Base-by-base conservation (phyloP, 2,329 filamentous ascomycete genomes). In the Aureobasidium sp. region DNA sequence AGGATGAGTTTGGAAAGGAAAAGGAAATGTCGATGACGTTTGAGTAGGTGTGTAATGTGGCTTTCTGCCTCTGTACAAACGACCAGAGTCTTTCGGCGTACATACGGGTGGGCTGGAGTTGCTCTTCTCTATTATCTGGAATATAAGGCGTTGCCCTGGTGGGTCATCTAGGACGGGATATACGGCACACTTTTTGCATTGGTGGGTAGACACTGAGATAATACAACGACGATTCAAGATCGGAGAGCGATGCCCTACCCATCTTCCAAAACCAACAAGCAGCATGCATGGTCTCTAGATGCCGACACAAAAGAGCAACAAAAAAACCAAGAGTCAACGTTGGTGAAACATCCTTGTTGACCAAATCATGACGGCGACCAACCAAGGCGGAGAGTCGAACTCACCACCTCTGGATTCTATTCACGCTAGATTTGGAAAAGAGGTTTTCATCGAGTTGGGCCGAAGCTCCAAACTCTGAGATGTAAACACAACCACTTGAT, bases 1-100 rank as follows among this genome's bases (percentile, higher is more conserved):
- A 75, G 53, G 77, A 78, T 33, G 75, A 77, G 3, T 79, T 77
- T 69, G 77, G 75, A 2, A 70, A 72, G 65, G 77, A 79, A 68
- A 74, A 73, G 67, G 77, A 79, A 63, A 71, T 80, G 42, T 72
- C 76, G 69, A 79, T 81, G 78, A 77, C 75, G 27, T 81, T 81
- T 69, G 74, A 74, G 59, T 76, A 60, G 68, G 8, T 35, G 27
- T 3, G 14, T 35, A 22, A 58, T 19, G 14, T 27, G 29, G 17
- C 15, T n/a, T 31, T 27, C 22, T 14, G 19, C 9, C 19, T 27
- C 33, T 48, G 54, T 54, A 54, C 17, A 54, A n/a, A 54, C 17
- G 14, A 29, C 22, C 12, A 31, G 3, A 24, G 19, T n/a, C 33
- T 39, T 17, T 1, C 22, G 50, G 50, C 50, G 50, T 54, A 54